Base-by-base conservation (phyloP, 306 rosid species). In the Elaeagnus macrophylla region DNA sequence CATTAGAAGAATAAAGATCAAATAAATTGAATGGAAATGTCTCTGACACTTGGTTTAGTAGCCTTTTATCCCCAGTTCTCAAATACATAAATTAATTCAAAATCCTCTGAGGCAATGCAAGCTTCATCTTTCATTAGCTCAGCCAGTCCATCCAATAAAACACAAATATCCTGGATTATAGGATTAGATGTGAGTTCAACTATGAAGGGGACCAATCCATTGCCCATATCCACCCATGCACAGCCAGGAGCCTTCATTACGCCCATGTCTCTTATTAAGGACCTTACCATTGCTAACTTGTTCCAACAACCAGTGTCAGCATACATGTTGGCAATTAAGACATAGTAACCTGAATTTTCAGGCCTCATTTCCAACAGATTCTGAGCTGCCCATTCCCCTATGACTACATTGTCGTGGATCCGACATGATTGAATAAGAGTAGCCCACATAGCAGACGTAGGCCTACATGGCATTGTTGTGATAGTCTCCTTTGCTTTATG, bases 371-470 rank as follows among this genome's bases (percentile, higher is more conserved):
- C 81, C 70, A 83, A 62, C 70, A 86, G 81, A 36, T 78, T 86
- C 51, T 84, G 86, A 0, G 94, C 96, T 11, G 96, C 94, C 94
- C 89, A 91, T 77, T 86, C 89, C 44, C 97, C 86, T 10, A 80
- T 66, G 37, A 70, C 70, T 6, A 66, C 60, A 57, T 91, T 72
- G 70, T 79, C 80, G 72, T 86, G 79, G 70, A 76, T 80, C 59
- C 67, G 70, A 73, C 96, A 86, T 9, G 96, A 88, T 72, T 93
- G 86, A 5, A 86, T 54, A 8, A 86, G 85, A 48, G 91, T 82
- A 0, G 85, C 97, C 97, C 97, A 91, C 89, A 91, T 86, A 6
- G 86, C 91, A 7, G 89, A 8, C n/a, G 96, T 86, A n/a, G 94
- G 86, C 67, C 66, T 78, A 75, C 49, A 86, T 41, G 97, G 86